Evolutionary conservation across 805 yeast species (phyloP).

Genomic region (Wickerhamomyces mucosus): DNA sequence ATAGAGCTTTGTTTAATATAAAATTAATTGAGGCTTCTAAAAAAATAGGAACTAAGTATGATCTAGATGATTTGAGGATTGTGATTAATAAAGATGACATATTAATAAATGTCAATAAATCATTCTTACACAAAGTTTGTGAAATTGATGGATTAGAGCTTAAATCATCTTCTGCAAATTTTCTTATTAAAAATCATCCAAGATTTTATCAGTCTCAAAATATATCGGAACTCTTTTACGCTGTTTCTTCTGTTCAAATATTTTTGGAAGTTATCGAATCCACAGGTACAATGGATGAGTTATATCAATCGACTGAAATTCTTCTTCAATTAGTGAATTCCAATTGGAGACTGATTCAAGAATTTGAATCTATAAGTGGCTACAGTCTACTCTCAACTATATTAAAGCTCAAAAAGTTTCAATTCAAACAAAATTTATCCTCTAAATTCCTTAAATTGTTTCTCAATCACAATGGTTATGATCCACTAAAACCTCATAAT

Average conservation of each 20-base stretch:
- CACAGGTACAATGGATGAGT: conserved; percentile 24
- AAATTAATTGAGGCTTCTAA: conserved; percentile 24
- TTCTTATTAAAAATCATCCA: no score
- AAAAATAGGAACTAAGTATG: conserved; percentile 11
- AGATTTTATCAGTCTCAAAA: conserved; percentile 3
- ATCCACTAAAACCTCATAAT: conserved; percentile 37
- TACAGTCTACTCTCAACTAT: conserved; percentile 49
- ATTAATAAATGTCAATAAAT: conserved; percentile 13
- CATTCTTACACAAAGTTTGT: neutral
- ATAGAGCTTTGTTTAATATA: conserved; percentile 27
- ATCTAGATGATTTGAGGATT: conserved; percentile 11
- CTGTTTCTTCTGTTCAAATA: conserved; percentile 43
- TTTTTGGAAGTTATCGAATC: conserved; percentile 37
- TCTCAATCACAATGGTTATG: conserved; percentile 47
- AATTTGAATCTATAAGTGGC: conserved; percentile 52
- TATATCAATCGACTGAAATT: conserved; percentile 28
- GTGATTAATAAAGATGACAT: conserved; percentile 10
- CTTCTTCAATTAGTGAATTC: conserved; percentile 35
- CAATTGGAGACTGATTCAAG: conserved; percentile 43
- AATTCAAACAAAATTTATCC: conserved; percentile 20
- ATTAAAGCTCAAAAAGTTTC: conserved; percentile 32
- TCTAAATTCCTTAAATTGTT: conserved; percentile 40
- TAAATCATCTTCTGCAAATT: neutral
- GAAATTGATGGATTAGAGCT: neutral
- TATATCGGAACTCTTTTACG: conserved; percentile 15